Base-by-base conservation (phyloP, 495 filamentous ascomycete species). In the Annulohypoxylon bovei region DNA sequence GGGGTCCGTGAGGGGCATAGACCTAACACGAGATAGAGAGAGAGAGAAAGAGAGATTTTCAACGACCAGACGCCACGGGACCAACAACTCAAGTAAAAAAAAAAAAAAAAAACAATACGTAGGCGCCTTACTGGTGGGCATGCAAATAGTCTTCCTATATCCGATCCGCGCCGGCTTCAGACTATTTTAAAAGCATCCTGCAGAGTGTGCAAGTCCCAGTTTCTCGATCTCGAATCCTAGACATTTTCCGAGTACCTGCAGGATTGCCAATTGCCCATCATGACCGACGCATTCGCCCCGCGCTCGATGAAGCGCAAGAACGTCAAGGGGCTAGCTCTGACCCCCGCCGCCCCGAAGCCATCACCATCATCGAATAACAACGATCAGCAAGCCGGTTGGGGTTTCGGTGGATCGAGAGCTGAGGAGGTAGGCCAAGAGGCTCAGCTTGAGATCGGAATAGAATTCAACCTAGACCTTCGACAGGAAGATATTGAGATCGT, bases 301-400 rank as follows among this genome's bases (percentile, higher is more conserved):
- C 90, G 92, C 82, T 94, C 96, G 53, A 88, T 99, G 86, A 97
- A 97, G 88, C 90, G 95, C 82, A 97, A 98, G 87, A 99, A 98
- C 77, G 88, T 94, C 79, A 98, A 97, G 79, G 95, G 94, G n/a
- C 89, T 99, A 16, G 92, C 91, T 56, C 81, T 98, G 72, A 91
- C 86, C 71, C 86, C 89, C 18, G 85, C 91, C 16, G 88, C 91
- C 22, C 87, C 83, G 27, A 84, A 84, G 61, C 77, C 74, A 64
- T 72, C 81, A 14, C 75, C 82, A 44, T 76, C 81, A 6, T 80
- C 81, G 46, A 80, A 81, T 52, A 81, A 77, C 23, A 81, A 77
- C 23, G 75, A 77, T 84, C 70, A 83, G 79, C 74, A 90, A 86
- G 79, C 87, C 4, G 90, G 87, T 25, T 77, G 75, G 75, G 75